Percentiles rank a stretch among this genome's conserved stretches.
phyloP scores from a whole-genome alignment of 2,329 filamentous ascomycete genomes.

The Fusarium sterilihyphosum region DNA sequence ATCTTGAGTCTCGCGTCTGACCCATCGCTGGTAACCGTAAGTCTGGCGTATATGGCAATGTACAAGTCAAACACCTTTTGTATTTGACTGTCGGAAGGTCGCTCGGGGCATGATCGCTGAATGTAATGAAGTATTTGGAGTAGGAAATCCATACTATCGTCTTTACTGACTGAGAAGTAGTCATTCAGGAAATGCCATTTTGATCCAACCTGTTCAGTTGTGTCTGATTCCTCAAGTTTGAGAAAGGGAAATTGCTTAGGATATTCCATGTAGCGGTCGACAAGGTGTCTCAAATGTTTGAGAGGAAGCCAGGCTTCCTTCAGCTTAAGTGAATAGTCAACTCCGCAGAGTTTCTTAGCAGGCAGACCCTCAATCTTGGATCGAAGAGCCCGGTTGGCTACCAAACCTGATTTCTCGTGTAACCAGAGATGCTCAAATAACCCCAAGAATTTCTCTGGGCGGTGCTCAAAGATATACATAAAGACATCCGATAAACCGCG shows the following conservation, averaged over 20 bases:
- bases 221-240: neutral
- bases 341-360: constrained; percentile 3
- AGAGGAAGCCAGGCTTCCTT: constrained; percentile 16
- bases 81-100: neutral
- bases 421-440: constrained; percentile 19
- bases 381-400: neutral
- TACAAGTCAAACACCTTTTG: constrained; percentile 22
- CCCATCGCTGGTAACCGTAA: neutral
- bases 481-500: neutral
- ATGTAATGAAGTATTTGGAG: constrained; percentile 21
- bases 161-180: neutral
- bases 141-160: constrained; percentile 15
- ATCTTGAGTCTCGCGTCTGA: neutral
- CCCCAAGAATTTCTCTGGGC: constrained; percentile 8
- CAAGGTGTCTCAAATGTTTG: neutral
- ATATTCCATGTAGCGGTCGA: neutral
- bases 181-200: neutral
- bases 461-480: constrained; percentile 1
- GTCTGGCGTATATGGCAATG: constrained; percentile 20
- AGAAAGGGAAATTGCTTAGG: constrained; percentile 28
- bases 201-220: neutral
- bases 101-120: neutral
- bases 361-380: neutral
- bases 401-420: neutral
- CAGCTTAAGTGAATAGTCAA: neutral